Evolutionary conservation across 116 monocot species (phyloP).

Genomic region (Dioscorea cayenensis): DNA sequence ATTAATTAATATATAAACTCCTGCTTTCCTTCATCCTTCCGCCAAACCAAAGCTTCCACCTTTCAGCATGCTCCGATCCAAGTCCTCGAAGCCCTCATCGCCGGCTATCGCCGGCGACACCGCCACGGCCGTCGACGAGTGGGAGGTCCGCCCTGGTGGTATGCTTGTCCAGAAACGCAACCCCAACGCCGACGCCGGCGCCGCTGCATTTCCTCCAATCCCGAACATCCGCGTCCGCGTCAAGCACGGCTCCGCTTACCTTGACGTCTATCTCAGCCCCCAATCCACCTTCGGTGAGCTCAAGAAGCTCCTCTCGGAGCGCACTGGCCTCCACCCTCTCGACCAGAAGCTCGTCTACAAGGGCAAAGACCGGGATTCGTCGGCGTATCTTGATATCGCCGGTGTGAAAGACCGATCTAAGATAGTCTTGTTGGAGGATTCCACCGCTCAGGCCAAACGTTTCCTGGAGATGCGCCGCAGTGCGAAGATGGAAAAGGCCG

Average conservation of each 20-base stretch:
- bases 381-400: constrained; percentile 59
- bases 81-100: background rate
- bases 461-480: constrained; percentile 56
- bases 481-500: constrained; percentile 55
- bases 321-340: constrained; percentile 60
- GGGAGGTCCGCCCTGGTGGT: constrained; percentile 85
- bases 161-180: constrained; percentile 94
- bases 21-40: too few species aligned
- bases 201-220: constrained; percentile 16
- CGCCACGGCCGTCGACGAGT: constrained; percentile 12
- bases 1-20: too few species aligned
- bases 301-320: constrained; percentile 66
- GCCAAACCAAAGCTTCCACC: too few species aligned
- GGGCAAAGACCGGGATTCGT: constrained; percentile 79
- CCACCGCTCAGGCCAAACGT: constrained; percentile 61
- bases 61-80: background rate
- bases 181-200: constrained; percentile 14
- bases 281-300: constrained; percentile 70
- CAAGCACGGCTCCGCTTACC: constrained; percentile 65
- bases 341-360: constrained; percentile 81
- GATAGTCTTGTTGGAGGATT: constrained; percentile 64
- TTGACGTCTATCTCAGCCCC: constrained; percentile 82
- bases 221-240: constrained; percentile 78
- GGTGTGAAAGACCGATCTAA: constrained; percentile 86
- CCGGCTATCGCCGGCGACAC: constrained; percentile 12